phyloP scores from a whole-genome alignment of 2,329 filamentous ascomycete species.

The Alternaria brassicae region DNA sequence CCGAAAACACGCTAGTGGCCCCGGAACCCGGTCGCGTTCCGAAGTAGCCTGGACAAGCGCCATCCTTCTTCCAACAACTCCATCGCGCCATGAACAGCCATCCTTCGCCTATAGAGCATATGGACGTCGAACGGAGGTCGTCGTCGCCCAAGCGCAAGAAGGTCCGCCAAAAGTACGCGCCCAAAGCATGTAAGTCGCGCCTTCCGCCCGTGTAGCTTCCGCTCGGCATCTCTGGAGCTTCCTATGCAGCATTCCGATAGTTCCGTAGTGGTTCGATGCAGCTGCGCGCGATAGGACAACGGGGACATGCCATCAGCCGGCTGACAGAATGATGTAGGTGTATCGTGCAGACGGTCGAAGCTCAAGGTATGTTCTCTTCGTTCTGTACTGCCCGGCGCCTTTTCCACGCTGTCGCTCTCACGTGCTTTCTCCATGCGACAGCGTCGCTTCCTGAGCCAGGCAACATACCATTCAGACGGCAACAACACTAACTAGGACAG shows the following conservation, averaged over 20 bases:
- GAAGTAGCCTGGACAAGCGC: slow-evolving; percentile 16
- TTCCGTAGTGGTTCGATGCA: slow-evolving; percentile 26
- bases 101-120: slow-evolving; percentile 19
- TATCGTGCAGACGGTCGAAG: slow-evolving; percentile 46
- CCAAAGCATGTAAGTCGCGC: slow-evolving; percentile 44
- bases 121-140: slow-evolving; percentile 32
- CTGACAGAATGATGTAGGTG: slow-evolving; percentile 34
- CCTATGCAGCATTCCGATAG: slow-evolving; percentile 33
- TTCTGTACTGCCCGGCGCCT: not conserved
- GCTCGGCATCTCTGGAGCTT: slow-evolving; percentile 7
- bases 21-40: slow-evolving; percentile 27
- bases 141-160: slow-evolving; percentile 48
- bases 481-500: slow-evolving; percentile 19
- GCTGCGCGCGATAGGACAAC: slow-evolving; percentile 4
- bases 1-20: slow-evolving; percentile 3
- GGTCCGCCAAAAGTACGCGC: slow-evolving; percentile 46
- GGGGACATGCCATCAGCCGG: not conserved
- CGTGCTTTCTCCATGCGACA: not conserved
- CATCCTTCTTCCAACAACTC: slow-evolving; percentile 24
- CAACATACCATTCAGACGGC: not conserved
- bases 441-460: not conserved
- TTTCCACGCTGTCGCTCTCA: not conserved
- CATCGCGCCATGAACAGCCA: slow-evolving; percentile 37
- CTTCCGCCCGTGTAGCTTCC: not conserved
- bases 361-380: slow-evolving; percentile 37